Conservation (phyloP, 148 eudicot species). For the Amaranthus palmeri region DNA sequence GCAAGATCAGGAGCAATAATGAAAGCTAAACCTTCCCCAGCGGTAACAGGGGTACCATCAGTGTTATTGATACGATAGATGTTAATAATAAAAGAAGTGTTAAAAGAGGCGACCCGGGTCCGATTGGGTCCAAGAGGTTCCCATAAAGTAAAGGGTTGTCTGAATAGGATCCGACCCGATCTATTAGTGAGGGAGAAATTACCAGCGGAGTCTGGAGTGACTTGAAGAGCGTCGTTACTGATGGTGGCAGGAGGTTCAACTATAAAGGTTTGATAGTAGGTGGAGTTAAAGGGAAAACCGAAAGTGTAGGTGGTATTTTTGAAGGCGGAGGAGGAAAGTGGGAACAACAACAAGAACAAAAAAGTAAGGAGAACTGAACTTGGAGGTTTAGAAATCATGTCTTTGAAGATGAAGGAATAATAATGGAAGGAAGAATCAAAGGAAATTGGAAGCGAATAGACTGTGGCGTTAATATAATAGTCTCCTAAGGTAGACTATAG, state of each 20-base stretch:
- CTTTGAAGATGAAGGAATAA: too few relatives aligned
- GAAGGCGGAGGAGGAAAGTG: constrained; percentile 4
- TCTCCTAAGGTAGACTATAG: too few relatives aligned
- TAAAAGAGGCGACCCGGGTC: constrained; percentile 47
- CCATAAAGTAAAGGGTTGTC: constrained; percentile 43
- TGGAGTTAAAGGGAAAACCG: constrained; percentile 40
- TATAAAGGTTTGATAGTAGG: constrained; percentile 14
- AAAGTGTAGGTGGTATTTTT: constrained; percentile 4
- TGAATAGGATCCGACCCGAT: constrained; percentile 47
- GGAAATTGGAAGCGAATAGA: too few relatives aligned
- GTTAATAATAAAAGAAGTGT: constrained; percentile 53
- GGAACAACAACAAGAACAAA: constrained; percentile 13
- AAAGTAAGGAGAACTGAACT: neutral
- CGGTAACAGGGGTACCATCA: neutral
- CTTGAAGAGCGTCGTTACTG: constrained; percentile 56
- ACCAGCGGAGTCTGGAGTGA: constrained; percentile 59
- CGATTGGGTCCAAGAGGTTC: constrained; percentile 4
- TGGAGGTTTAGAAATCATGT: too few relatives aligned
- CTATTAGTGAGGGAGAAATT: constrained; percentile 26
- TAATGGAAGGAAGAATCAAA: too few relatives aligned
- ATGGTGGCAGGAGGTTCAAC: constrained; percentile 39
- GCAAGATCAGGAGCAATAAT: constrained; percentile 39
- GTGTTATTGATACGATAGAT: constrained; percentile 23
- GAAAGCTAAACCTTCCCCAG: constrained; percentile 73
- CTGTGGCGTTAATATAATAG: too few relatives aligned